Evolutionary conservation across 805 yeast species (phyloP), one percentile per base, ranked within the genome.

Genomic region (Ogataea pilisensis): DNA sequence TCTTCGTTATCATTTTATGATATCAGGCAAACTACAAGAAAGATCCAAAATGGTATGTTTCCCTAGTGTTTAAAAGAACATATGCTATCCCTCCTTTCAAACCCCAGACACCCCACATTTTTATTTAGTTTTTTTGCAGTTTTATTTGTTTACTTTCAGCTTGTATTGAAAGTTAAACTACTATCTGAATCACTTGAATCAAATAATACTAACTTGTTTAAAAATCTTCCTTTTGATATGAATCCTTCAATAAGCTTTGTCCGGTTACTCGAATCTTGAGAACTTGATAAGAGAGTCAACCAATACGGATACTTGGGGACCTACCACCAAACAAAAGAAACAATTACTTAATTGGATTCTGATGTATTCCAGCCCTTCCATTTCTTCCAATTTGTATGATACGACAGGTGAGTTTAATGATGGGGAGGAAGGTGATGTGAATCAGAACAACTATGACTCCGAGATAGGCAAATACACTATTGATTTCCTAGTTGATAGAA

Each of bases 251-350:
- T 21, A 25, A 51, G 63, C 62, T 6, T 43, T 58, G n/a, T 49
- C 63, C 19, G 58, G 61, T 17, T 53, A 58, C 35, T 52, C 63
- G 17, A 51, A 57, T 14, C 35, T 59, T 24, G 65, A 61, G 20
- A 58, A 57, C 31, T 32, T 50, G 31, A 60, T 72, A 4, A 56
- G 75, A 37, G 68, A 68, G 39, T 68, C 75, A 6, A 72, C 77
- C 13, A 73, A 71, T 37, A 73, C 75, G 4, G 78, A 73, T 49
- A 51, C 70, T 5, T 73, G 78, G 78, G 78, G 78, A 2, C 78
- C 78, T 4, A 67, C 76, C 0, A 59, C 70, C 5, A 60, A 64
- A 31, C 73, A 73, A 44, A 51, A 70, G 47, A 58, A 57, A 28
- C 67, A 65, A 39, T 42, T 55, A 2, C 35, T 50, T 12, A 41